Base-by-base conservation (phyloP, 768 basidiomycete genomes). In the Cyathus striatus region DNA sequence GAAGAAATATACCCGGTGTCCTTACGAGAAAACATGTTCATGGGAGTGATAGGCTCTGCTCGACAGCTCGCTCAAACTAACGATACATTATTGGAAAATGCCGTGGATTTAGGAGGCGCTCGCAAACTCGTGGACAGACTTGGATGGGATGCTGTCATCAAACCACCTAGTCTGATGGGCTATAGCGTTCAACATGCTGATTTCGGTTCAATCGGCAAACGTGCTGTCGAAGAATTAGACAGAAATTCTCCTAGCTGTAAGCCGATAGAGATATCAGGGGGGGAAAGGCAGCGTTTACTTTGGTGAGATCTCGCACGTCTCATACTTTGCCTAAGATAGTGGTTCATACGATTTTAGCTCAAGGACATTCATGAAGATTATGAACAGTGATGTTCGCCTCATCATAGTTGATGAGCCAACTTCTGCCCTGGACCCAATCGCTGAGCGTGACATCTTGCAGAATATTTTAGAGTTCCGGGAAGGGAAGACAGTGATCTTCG, bases 331-430 rank as follows among this genome's bases (percentile, higher is more conserved):
- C 33, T 25, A 16, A n/a, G n/a, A n/a, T n/a, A n/a, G n/a, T n/a
- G n/a, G n/a, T n/a, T 3, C 26, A n/a, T 23, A 44, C 43, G 27
- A 51, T 40, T 38, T 40, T 41, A 76, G 73, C 33, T 66, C 72
- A 9, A 68, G 72, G 14, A 67, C 57, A 7, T 67, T 71, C 40
- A 63, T 68, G 59, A 58, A 63, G 39, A 40, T 58, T 27, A 54
- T 52, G 39, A 58, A 53, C 25, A 52, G 50, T 9, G 46, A 66
- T 7, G 64, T 64, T 4, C 63, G 59, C n/a, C 63, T 81, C 4
- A 49, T 79, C 13, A 59, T 76, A 12, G 60, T 74, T 5, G 80
- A 82, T 45, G 77, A 80, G 48, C 70, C 76, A 0, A 73, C 66
- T 5, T 72, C 72, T 5, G 62, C 71, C 5, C 45, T 79, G 41